These are phyloP conservation scores for Stephanodiscus minutulus DNA, from an alignment of 108 stramenopile species.

Conservation along the genomic window DNA sequence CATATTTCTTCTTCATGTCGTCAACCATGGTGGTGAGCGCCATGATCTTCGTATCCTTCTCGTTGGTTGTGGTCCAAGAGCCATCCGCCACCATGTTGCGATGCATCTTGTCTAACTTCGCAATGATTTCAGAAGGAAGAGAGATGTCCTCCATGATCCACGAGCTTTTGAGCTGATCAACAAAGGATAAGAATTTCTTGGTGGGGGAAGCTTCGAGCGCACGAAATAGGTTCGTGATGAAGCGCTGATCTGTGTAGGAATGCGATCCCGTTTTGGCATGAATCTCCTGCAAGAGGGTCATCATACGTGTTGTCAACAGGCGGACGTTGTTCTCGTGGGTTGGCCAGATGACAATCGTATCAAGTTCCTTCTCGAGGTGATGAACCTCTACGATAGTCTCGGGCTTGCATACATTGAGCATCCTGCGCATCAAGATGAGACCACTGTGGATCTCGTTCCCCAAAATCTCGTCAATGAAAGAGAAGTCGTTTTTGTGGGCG, in stretches of 20 bases:
- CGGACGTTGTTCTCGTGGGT: background rate
- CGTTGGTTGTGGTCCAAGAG: background rate
- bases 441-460: background rate
- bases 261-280: background rate
- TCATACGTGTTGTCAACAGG: background rate
- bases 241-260: background rate
- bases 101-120: background rate
- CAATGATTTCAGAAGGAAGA: background rate
- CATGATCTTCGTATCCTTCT: background rate
- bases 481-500: background rate
- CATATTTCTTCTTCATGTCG: background rate
- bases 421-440: slow-evolving; percentile 2
- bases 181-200: background rate
- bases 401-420: background rate
- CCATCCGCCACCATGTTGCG: background rate
- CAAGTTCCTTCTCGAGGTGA: slow-evolving; percentile 3
- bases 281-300: background rate
- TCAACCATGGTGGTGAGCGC: slow-evolving; percentile 1
- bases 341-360: background rate
- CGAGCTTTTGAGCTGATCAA: background rate
- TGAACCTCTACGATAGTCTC: slow-evolving; percentile 1
- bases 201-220: background rate
- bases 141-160: slow-evolving; percentile 3
- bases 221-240: slow-evolving; percentile 3
- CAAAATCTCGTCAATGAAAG: background rate